A percentile compares a stretch with the other conserved stretches of the same genome.
These are phyloP conservation scores for Ampelomyces quisqualis DNA, from an alignment of 2,329 filamentous ascomycete species.

Conservation along the genomic window DNA sequence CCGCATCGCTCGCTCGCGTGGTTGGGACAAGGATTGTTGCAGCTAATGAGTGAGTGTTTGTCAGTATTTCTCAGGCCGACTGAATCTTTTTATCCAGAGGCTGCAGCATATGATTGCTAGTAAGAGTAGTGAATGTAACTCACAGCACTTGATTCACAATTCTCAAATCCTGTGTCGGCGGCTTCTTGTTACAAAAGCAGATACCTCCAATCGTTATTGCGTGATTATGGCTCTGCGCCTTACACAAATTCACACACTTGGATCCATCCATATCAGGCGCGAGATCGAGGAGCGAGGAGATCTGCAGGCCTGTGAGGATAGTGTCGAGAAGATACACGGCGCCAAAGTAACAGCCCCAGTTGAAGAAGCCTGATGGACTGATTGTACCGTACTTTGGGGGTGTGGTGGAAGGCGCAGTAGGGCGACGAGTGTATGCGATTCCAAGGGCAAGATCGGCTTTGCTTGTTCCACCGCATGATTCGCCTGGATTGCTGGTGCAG, in stretches of 20 bases:
- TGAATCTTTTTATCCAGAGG: no score
- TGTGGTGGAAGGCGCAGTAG: background rate
- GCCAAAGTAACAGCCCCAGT: slow-evolving; percentile 10
- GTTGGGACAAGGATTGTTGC: no score
- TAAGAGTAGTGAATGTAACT: no score
- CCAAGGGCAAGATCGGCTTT: slow-evolving; percentile 1
- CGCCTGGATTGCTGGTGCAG: background rate
- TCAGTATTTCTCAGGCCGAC: no score
- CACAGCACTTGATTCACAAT: no score
- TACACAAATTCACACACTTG: slow-evolving; percentile 1
- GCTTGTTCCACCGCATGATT: slow-evolving; percentile 7
- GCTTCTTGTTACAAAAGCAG: slow-evolving; percentile 1
- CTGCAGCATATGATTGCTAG: no score
- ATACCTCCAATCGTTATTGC: background rate
- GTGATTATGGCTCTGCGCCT: background rate
- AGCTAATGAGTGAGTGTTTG: no score
- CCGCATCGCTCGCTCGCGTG: no score
- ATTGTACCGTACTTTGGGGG: background rate
- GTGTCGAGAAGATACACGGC: slow-evolving; percentile 9
- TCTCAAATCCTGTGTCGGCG: background rate
- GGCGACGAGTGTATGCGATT: background rate
- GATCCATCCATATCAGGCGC: background rate
- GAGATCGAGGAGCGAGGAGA: background rate
- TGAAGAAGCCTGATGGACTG: background rate
- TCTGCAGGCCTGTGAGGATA: slow-evolving; percentile 2